These are phyloP conservation scores for Talaromyces sp. DNA, from an alignment of 2,329 filamentous ascomycete species.

Conservation along the genomic window DNA sequence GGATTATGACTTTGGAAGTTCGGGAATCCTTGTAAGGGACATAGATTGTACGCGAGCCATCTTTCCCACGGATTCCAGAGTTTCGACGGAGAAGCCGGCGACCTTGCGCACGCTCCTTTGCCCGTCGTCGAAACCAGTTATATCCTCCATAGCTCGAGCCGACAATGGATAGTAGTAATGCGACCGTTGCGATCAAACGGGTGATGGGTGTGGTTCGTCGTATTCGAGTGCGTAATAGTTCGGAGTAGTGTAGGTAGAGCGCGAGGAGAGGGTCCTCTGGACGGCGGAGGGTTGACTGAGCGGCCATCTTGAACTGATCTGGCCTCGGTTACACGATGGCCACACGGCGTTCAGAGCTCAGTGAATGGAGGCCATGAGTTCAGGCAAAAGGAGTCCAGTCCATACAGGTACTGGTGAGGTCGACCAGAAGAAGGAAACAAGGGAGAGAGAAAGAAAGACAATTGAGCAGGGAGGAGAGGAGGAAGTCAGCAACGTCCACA, in stretches of 20 bases:
- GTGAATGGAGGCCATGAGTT: conserved; percentile 12
- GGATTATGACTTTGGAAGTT: conserved; percentile 88
- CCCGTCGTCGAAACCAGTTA: conserved; percentile 72
- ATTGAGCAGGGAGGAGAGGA: not conserved
- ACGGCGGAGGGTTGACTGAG: conserved; percentile 78
- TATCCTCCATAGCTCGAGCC: conserved; percentile 76
- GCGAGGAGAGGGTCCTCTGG: conserved; percentile 67
- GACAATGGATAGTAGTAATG: conserved; percentile 77
- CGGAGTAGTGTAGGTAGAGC: conserved; percentile 57
- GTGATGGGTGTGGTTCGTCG: conserved; percentile 69
- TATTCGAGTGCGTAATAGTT: conserved; percentile 55
- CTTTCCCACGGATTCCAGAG: conserved; percentile 89
- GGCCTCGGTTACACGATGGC: conserved; percentile 12
- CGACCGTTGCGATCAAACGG: conserved; percentile 74
- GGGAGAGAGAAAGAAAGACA: not conserved
- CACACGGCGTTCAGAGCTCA: conserved; percentile 9
- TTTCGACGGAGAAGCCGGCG: conserved; percentile 82
- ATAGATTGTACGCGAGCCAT: conserved; percentile 91
- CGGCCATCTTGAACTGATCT: conserved; percentile 65
- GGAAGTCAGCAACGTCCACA: conserved; percentile 2
- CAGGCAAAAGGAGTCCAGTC: conserved; percentile 1
- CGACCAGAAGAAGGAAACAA: not conserved
- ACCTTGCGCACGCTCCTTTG: conserved; percentile 80
- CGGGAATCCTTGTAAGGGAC: conserved; percentile 78
- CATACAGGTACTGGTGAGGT: not conserved